Evolutionary conservation across 345 rosid genomes (phyloP), one percentile per base, ranked within the genome.

Genomic region (Cardamine occulta): DNA sequence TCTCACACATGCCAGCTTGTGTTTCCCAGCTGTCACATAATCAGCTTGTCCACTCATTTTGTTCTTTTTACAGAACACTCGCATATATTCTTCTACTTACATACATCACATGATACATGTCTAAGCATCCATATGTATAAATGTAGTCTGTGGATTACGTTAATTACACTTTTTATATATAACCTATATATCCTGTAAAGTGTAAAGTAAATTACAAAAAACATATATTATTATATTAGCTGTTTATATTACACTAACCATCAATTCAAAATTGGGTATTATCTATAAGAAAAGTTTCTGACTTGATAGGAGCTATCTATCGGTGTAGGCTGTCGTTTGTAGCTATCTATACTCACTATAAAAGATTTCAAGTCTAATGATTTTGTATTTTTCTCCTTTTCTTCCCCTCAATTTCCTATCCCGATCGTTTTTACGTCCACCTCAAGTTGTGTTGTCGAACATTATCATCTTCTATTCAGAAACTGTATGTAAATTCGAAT

Each of bases 1-100:
- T 49, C 63, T 40, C 47, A 40, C 70, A 69, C 74, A 69, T 76
- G 80, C 74, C 70, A 76, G 17, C 80, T 76, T 69, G 74, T 63
- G 21, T 13, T 61, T 76, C 48, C 70, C 29, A 69, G 70, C 80
- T 76, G 75, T 69, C 74, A 42, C 74, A 51, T 68, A 61, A 34
- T 53, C 80, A 42, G 49, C 45, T 53, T 76, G 70, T 69, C 80
- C 70, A 62, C 80, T 62, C 69, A 44, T 69, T 68, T 76, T 68
- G 68, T 68, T 75, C 73, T 19, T 67, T 75, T 58, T 60, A 75
- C 74, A 75, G 62, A 68, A 58, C 34, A 72, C 28, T 37, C 31
- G 34, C 57, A 44, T 6, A 37, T 52, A 59, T 61, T 40, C 24
- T 53, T 28, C 21, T 63, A 35, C 44, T 29, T 59, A 58, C 63